Evolutionary conservation across 305 asterid species (phyloP).

Genomic region (Solanum hybrid): DNA sequence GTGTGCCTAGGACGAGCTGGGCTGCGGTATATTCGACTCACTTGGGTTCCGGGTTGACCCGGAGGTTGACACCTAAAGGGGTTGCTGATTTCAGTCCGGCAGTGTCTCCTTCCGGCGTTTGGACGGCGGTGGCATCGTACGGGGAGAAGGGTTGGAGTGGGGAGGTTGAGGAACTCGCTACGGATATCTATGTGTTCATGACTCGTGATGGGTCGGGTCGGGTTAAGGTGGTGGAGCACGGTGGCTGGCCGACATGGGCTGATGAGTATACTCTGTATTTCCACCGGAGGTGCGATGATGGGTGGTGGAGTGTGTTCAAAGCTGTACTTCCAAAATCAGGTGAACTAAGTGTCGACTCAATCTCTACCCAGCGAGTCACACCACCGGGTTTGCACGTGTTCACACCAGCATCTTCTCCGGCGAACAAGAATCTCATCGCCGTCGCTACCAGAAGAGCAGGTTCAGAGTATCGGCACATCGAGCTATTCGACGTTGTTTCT

Average conservation of each 20-base stretch:
- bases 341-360: constrained; percentile 25
- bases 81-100: constrained; percentile 83
- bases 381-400: constrained; percentile 88
- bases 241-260: constrained; percentile 93
- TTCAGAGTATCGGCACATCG: constrained; percentile 65
- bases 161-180: constrained; percentile 61
- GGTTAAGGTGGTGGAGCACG: constrained; percentile 63
- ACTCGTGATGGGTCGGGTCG: constrained; percentile 71
- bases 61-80: constrained; percentile 53
- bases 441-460: constrained; percentile 67
- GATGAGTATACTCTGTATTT: constrained; percentile 70
- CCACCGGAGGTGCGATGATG: constrained; percentile 65
- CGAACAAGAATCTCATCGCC: constrained; percentile 50
- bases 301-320: constrained; percentile 83
- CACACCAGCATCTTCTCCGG: constrained; percentile 62
- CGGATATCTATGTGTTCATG: constrained; percentile 59
- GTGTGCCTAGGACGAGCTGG: constrained; percentile 71
- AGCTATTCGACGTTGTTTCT: constrained; percentile 40
- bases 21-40: constrained; percentile 76
- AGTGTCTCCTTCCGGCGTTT: constrained; percentile 67
- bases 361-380: constrained; percentile 49
- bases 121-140: constrained; percentile 83
- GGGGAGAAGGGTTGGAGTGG: constrained; percentile 71
- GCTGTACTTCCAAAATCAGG: constrained; percentile 29
- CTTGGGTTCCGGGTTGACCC: constrained; percentile 24